phyloP scores from a whole-genome alignment of 1,284 basidiomycete genomes.

The Sparassis latifolia region DNA sequence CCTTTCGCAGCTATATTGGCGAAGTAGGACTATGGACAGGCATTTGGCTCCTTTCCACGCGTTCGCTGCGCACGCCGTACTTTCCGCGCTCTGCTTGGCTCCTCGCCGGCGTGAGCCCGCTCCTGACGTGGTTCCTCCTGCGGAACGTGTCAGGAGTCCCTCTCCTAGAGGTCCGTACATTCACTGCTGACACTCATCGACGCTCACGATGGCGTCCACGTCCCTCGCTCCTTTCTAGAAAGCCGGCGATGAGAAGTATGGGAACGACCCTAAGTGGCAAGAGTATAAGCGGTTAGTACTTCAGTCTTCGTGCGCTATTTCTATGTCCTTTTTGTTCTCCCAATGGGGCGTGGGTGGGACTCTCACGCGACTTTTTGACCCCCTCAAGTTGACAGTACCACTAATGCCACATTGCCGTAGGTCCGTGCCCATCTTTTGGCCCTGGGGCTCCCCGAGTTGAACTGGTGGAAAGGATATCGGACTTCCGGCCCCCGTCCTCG shows the following conservation, averaged over 20 bases:
- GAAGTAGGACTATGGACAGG: constrained; percentile 73
- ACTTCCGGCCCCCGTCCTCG: no score
- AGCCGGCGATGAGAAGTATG: constrained; percentile 61
- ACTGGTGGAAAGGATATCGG: no score
- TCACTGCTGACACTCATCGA: neutral
- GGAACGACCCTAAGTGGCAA: constrained; percentile 56
- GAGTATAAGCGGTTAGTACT: constrained; percentile 55
- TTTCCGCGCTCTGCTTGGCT: constrained; percentile 40
- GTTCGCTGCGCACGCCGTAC: constrained; percentile 40
- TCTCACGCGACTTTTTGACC: neutral
- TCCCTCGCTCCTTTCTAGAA: constrained; percentile 18
- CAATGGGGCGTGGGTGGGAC: constrained; percentile 1
- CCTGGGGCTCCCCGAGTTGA: constrained; percentile 17
- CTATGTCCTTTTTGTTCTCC: constrained; percentile 1
- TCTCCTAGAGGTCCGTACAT: constrained; percentile 44
- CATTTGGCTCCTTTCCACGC: constrained; percentile 55
- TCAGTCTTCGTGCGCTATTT: neutral
- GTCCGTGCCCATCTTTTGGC: constrained; percentile 34
- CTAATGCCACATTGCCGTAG: constrained; percentile 12
- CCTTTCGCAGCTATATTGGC: constrained; percentile 56
- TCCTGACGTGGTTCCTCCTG: constrained; percentile 59
- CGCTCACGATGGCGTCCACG: neutral
- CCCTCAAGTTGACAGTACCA: neutral
- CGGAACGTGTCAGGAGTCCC: constrained; percentile 64
- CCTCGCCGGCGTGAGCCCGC: constrained; percentile 52